These are phyloP conservation scores for Penicillium angulare DNA, from an alignment of 495 filamentous ascomycete species.

Conservation along the genomic window DNA sequence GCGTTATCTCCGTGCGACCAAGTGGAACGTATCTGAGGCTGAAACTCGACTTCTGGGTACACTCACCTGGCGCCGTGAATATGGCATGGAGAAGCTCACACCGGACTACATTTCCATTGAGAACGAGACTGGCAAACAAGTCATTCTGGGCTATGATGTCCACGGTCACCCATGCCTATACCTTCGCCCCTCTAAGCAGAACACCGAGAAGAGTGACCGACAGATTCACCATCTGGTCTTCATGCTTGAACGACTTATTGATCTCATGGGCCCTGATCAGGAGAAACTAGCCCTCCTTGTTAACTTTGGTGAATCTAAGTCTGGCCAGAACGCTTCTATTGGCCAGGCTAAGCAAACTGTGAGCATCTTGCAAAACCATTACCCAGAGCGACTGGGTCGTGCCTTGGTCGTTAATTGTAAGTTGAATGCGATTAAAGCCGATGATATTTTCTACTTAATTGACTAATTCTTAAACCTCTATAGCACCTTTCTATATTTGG, in stretches of 20 bases:
- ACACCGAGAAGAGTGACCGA: slow-evolving; percentile 82
- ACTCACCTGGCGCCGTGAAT: slow-evolving; percentile 85
- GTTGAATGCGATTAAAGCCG: no score
- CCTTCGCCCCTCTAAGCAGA: slow-evolving; percentile 83
- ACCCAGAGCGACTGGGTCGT: slow-evolving; percentile 87
- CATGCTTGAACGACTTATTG: slow-evolving; percentile 88
- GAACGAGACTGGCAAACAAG: slow-evolving; percentile 94
- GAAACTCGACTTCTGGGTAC: slow-evolving; percentile 75
- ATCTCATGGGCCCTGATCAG: slow-evolving; percentile 80
- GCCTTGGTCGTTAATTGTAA: slow-evolving; percentile 84
- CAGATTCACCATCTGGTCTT: slow-evolving; percentile 93
- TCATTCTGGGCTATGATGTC: slow-evolving; percentile 84
- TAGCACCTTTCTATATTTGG: slow-evolving; percentile 83
- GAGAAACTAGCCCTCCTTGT: slow-evolving; percentile 84
- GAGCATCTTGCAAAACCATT: slow-evolving; percentile 88
- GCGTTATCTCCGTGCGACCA: slow-evolving; percentile 88
- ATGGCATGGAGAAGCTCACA: slow-evolving; percentile 69
- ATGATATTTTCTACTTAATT: neutral
- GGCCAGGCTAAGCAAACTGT: slow-evolving; percentile 75
- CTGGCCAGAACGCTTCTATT: slow-evolving; percentile 73
- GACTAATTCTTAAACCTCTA: slow-evolving; percentile 3
- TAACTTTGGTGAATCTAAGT: slow-evolving; percentile 78
- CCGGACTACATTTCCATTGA: slow-evolving; percentile 83
- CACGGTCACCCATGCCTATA: slow-evolving; percentile 82
- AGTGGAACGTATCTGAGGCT: slow-evolving; percentile 80